A percentile compares a stretch with the other conserved stretches of the same genome.
Evolutionary conservation across 805 yeast genomes (phyloP).

Genomic region (Jamesozyma spencerorum): DNA sequence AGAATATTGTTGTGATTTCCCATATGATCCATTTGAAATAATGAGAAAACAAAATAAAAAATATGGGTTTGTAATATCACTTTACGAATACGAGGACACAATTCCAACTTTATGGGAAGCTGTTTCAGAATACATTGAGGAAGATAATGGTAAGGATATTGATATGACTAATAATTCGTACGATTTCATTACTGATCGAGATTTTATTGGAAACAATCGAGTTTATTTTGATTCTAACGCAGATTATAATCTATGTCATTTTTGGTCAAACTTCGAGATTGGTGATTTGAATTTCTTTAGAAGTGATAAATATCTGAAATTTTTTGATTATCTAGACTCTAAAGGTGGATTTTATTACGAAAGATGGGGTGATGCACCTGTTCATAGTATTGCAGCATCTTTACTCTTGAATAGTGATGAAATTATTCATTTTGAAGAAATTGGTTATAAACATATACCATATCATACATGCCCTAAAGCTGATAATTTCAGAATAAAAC

Average conservation of each 20-base stretch:
- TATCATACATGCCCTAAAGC: conserved; percentile 55
- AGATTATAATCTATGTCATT: conserved; percentile 73
- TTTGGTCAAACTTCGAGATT: conserved; percentile 82
- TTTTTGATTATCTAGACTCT: conserved; percentile 53
- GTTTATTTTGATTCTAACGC: conserved; percentile 39
- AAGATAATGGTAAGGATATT: conserved; percentile 46
- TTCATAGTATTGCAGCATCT: conserved; percentile 64
- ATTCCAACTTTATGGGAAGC: conserved; percentile 78
- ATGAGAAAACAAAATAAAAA: conserved; percentile 68
- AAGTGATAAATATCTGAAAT: conserved; percentile 49
- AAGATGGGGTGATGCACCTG: conserved; percentile 95
- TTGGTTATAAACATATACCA: conserved; percentile 73
- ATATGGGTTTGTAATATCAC: conserved; percentile 79
- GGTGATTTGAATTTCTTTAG: conserved; percentile 65
- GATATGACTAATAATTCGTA: conserved; percentile 25
- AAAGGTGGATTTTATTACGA: conserved; percentile 77
- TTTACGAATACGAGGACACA: conserved; percentile 76
- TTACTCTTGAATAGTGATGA: conserved; percentile 50
- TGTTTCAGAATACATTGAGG: conserved; percentile 50
- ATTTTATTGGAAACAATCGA: conserved; percentile 34
- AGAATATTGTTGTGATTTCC: conserved; percentile 76
- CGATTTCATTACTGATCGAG: conserved; percentile 43
- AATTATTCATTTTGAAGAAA: conserved; percentile 69
- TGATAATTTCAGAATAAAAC: conserved; percentile 38
- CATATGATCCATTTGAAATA: conserved; percentile 74